Percentiles rank a stretch among this genome's conserved stretches.
These are phyloP conservation scores for Hanseniaspora taiwanica DNA, from an alignment of 805 yeast species.

Conservation along the genomic window DNA sequence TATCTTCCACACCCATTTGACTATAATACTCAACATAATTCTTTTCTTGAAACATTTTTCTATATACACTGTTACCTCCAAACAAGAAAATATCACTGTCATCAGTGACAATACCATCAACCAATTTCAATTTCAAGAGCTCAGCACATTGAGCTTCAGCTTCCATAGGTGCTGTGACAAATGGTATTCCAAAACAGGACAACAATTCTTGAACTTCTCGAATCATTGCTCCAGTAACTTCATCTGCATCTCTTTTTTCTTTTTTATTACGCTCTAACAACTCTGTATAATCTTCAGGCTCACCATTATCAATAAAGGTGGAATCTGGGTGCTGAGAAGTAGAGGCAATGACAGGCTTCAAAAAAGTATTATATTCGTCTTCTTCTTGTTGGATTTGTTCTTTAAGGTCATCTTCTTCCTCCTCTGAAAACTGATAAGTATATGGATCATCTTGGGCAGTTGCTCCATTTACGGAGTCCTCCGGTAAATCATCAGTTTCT, in stretches of 20 bases:
- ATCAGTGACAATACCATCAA: conserved; percentile 93
- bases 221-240: conserved; percentile 76
- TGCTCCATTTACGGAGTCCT: not conserved
- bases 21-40: conserved; percentile 81
- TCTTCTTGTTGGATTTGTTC: conserved; percentile 59
- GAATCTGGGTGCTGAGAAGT: conserved; percentile 6
- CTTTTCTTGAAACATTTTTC: conserved; percentile 89
- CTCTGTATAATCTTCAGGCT: conserved; percentile 26
- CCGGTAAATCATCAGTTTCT: not conserved
- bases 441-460: conserved; percentile 14
- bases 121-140: conserved; percentile 49
- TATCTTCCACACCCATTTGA: conserved; percentile 40
- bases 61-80: conserved; percentile 75
- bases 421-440: conserved; percentile 61
- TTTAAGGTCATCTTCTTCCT: conserved; percentile 59
- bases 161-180: conserved; percentile 93
- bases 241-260: conserved; percentile 83
- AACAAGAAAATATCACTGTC: conserved; percentile 94
- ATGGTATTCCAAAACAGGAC: conserved; percentile 86
- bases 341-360: conserved; percentile 25
- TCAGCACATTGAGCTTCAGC: conserved; percentile 98
- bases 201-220: conserved; percentile 82
- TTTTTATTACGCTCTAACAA: conserved; percentile 47
- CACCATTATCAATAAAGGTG: conserved; percentile 26
- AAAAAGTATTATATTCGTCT: conserved; percentile 55